Base-by-base conservation (phyloP, 306 rosid species). In the Quercus aquifolioides region DNA sequence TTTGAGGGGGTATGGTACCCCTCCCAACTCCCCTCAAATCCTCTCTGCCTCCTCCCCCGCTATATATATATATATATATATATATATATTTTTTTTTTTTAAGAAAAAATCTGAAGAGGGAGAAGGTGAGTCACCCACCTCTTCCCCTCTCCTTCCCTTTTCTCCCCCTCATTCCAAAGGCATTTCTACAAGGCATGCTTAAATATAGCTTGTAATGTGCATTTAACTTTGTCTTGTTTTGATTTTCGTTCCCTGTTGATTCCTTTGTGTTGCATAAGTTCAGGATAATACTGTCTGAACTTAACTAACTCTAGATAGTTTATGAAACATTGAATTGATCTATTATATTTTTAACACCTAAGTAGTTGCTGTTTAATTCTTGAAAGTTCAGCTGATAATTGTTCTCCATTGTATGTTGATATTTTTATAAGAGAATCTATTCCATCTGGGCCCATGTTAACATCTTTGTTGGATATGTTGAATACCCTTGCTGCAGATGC, bases 401-500 rank as follows among this genome's bases (percentile, higher is more conserved):
- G 9, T 54, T 4, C 23, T 76, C 38, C 30, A 15, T 15, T 63
- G 9, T 68, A 59, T 3, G 28, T 35, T 54, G 52, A 49, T 51
- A 17, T 46, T 30, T 19, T 5, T 31, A 30, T 15, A 4, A 74
- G 30, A 65, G 18, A 38, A 35, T 14, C 9, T 10, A 33, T 65
- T 68, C 59, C 35, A 54, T 70, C 67, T 5, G 10, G 67, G 38
- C 52, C 14, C n/a, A 21, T 75, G 67, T 59, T 28, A 69, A 52
- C 43, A 35, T 19, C 60, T 71, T 62, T 43, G 70, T 69, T 77
- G 79, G 79, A 83, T 69, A 63, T 80, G 15, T 57, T 74, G 51
- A 65, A 77, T 65, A 62, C 74, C 78, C 49, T 43, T 83, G 33
- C 69, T 88, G 88, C 90, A 95, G 99, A 95, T 82, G 92, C 91